Evolutionary conservation across 371 early-diverging fungal genomes (phyloP).

Genomic region (Rhizopus sp.): DNA sequence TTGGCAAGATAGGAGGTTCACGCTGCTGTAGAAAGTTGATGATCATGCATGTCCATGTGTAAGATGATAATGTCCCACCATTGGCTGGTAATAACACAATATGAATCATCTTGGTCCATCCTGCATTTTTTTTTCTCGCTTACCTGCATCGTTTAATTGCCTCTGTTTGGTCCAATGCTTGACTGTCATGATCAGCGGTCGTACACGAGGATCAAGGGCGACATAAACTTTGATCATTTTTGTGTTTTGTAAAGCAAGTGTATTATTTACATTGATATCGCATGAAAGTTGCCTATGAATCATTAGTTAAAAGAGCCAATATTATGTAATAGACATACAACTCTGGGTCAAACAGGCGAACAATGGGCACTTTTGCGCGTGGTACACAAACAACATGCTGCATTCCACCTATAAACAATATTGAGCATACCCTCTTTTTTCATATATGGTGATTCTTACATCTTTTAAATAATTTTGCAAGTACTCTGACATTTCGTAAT

Average conservation of each 20-base stretch:
- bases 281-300: slow-evolving; percentile 58
- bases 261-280: slow-evolving; percentile 86
- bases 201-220: slow-evolving; percentile 77
- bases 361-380: slow-evolving; percentile 70
- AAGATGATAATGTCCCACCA: slow-evolving; percentile 92
- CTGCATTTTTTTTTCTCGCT: slow-evolving; percentile 8
- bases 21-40: slow-evolving; percentile 90
- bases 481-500: slow-evolving; percentile 48
- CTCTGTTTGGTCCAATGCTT: slow-evolving; percentile 85
- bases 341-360: slow-evolving; percentile 63
- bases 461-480: slow-evolving; percentile 47
- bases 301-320: neutral
- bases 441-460: slow-evolving; percentile 20
- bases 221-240: slow-evolving; percentile 77
- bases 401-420: slow-evolving; percentile 51
- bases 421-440: neutral
- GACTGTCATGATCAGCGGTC: slow-evolving; percentile 72
- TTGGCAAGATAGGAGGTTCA: slow-evolving; percentile 87
- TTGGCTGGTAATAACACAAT: slow-evolving; percentile 53
- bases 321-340: slow-evolving; percentile 49
- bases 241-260: slow-evolving; percentile 79
- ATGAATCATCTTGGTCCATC: slow-evolving; percentile 6
- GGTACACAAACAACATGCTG: slow-evolving; percentile 59
- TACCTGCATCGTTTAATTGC: slow-evolving; percentile 71
- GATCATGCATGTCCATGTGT: slow-evolving; percentile 91